Percentiles rank a stretch among this genome's conserved stretches.
Evolutionary conservation across 495 filamentous ascomycete genomes (phyloP).

Genomic region (Sphaerosporella brunnea): DNA sequence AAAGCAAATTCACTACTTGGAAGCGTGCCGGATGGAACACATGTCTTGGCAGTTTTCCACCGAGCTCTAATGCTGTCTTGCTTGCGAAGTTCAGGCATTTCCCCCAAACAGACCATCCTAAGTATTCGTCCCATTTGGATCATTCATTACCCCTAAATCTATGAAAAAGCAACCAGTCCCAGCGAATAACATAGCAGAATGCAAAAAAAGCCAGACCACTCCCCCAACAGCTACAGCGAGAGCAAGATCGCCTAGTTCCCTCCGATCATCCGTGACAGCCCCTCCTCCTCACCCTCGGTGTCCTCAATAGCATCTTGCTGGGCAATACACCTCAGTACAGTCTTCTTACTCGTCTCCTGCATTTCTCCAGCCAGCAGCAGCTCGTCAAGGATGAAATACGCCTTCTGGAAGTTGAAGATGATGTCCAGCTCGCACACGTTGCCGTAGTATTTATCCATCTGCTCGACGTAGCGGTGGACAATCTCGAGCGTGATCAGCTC

Average conservation of each 20-base stretch:
- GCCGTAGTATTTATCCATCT: conserved; percentile 99
- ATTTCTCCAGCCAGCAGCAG: conserved; percentile 88
- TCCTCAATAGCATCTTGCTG: conserved; percentile 27
- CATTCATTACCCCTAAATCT: no score
- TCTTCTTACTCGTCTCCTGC: conserved; percentile 99
- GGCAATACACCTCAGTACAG: conserved; percentile 72
- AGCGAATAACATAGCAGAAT: no score
- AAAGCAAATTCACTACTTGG: no score
- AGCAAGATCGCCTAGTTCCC: conserved; percentile 6
- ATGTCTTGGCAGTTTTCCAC: no score
- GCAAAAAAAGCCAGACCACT: no score
- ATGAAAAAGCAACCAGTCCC: no score
- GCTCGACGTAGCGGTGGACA: conserved; percentile 96
- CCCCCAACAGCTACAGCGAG: no score
- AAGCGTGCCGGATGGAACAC: no score
- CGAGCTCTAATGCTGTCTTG: no score
- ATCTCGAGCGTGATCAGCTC: conserved; percentile 96
- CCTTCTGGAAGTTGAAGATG: conserved; percentile 99
- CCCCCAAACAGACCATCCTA: no score
- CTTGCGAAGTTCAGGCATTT: no score
- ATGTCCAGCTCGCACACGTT: conserved; percentile 99
- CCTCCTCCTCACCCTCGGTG: conserved; percentile 24
- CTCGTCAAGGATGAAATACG: conserved; percentile 97
- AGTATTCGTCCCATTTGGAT: no score
- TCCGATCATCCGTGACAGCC: conserved; percentile 15